These are phyloP conservation scores for Sideroxylon spinosum DNA, from an alignment of 179 eudicot species.

Conservation along the genomic window DNA sequence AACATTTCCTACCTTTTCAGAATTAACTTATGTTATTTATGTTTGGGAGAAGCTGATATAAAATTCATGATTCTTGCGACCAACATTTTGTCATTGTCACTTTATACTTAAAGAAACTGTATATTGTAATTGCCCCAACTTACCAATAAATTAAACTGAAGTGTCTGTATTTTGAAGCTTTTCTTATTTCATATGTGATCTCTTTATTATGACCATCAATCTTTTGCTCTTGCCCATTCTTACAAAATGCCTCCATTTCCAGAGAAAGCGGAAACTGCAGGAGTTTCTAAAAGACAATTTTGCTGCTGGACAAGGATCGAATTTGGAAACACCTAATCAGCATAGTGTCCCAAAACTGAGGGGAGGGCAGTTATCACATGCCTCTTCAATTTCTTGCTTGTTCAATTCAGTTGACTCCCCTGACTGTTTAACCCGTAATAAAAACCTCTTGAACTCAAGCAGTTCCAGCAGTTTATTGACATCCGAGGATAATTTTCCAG, in stretches of 20 bases:
- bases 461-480: conserved; percentile 32
- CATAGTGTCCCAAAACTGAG: conserved; percentile 13
- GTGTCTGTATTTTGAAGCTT: neutral
- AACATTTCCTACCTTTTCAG: neutral
- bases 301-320: conserved; percentile 10
- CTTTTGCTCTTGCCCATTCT: neutral
- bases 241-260: conserved; percentile 2
- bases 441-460: conserved; percentile 17
- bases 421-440: conserved; percentile 9
- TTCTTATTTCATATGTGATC: neutral
- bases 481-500: conserved; percentile 19
- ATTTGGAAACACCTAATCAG: conserved; percentile 10
- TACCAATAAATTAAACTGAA: neutral
- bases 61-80: neutral
- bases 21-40: neutral
- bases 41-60: neutral
- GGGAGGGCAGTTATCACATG: conserved; percentile 17
- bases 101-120: neutral
- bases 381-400: conserved; percentile 23
- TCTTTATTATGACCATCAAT: neutral
- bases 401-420: conserved; percentile 15
- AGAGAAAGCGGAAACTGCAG: conserved; percentile 41
- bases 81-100: neutral
- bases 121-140: neutral
- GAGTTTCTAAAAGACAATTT: conserved; percentile 27